Evolutionary conservation across 768 basidiomycete genomes (phyloP).

Genomic region (Phanerochaete sordida): DNA sequence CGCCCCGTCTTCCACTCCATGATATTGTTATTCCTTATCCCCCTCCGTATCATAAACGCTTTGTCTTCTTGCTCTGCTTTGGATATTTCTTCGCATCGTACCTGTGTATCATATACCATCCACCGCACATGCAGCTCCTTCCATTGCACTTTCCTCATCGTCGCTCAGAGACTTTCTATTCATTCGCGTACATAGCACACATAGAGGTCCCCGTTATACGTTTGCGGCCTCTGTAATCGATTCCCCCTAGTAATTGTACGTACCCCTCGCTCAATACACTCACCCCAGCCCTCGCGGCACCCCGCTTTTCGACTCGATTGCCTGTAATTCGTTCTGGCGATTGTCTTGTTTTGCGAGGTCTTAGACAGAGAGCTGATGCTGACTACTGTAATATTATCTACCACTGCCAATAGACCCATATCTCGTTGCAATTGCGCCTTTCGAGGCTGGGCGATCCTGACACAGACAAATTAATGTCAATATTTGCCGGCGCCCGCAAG

Average conservation of each 20-base stretch:
- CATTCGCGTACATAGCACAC: slow-evolving; percentile 1
- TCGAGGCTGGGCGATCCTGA: too few species aligned
- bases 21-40: neutral
- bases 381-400: too few species aligned
- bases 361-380: too few species aligned
- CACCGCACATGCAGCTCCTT: slow-evolving; percentile 5
- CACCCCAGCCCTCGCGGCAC: neutral
- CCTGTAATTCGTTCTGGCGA: too few species aligned
- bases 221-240: slow-evolving; percentile 7
- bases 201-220: neutral
- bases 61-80: slow-evolving; percentile 6
- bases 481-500: too few species aligned
- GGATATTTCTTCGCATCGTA: slow-evolving; percentile 7
- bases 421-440: too few species aligned
- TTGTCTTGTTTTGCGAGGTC: too few species aligned
- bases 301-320: neutral
- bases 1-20: neutral
- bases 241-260: neutral
- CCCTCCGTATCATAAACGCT: slow-evolving; percentile 1
- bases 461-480: too few species aligned
- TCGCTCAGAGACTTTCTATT: slow-evolving; percentile 6
- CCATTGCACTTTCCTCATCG: slow-evolving; percentile 1
- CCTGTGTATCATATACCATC: slow-evolving; percentile 10
- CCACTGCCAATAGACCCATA: too few species aligned
- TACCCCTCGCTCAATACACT: neutral